Evolutionary conservation across 345 rosid species (phyloP).

Genomic region (Citropsis articulata): DNA sequence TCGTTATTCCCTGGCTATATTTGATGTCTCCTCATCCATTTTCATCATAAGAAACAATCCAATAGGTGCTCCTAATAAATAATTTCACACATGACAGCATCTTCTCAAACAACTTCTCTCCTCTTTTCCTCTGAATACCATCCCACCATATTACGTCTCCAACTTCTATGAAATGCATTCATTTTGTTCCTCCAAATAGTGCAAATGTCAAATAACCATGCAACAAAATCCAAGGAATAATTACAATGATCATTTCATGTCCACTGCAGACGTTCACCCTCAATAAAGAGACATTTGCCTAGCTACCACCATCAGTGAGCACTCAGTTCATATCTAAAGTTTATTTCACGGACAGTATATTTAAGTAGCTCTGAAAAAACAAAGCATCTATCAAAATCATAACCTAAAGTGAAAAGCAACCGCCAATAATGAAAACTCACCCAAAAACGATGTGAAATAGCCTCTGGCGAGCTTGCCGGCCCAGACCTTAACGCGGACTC

Average conservation of each 20-base stretch:
- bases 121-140: neutral
- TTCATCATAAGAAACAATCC: neutral
- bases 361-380: neutral
- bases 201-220: neutral
- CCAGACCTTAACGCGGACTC: conserved; percentile 56
- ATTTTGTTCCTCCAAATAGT: neutral
- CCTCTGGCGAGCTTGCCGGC: conserved; percentile 58
- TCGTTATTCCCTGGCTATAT: neutral
- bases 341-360: neutral
- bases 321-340: neutral
- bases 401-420: neutral
- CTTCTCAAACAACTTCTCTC: neutral
- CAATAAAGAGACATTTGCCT: neutral
- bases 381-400: neutral
- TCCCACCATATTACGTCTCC: too few relatives aligned
- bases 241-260: neutral
- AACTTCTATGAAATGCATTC: neutral
- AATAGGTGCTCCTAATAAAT: neutral
- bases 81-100: neutral
- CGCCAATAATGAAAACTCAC: conserved; percentile 34
- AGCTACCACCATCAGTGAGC: neutral
- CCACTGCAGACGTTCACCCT: neutral
- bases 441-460: conserved; percentile 91
- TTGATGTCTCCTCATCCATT: neutral
- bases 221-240: neutral